A percentile compares a stretch with the other conserved stretches of the same genome.
Conservation (phyloP, 805 yeast genomes). For the Jamesozyma rosinii region DNA sequence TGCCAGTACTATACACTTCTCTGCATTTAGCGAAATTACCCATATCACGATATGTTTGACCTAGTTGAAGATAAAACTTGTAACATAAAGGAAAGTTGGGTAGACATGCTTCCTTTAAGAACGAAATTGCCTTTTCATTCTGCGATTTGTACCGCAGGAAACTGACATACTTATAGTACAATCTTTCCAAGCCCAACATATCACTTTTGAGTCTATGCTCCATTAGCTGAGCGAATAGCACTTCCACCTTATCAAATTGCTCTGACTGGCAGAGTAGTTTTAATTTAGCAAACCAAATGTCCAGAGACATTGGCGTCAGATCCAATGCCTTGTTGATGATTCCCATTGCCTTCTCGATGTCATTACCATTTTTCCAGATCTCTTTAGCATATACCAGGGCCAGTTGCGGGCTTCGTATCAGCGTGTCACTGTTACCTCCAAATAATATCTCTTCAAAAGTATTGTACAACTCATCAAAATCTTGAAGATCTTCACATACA, state of each 20-base stretch:
- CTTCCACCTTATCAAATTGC: conserved; percentile 31
- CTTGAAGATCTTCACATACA: conserved; percentile 28
- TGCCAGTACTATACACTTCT: conserved; percentile 41
- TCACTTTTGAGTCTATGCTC: conserved; percentile 34
- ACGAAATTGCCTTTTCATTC: conserved; percentile 31
- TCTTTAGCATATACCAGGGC: conserved; percentile 69
- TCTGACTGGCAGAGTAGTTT: conserved; percentile 47
- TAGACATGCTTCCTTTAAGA: conserved; percentile 40
- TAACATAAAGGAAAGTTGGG: conserved; percentile 38
- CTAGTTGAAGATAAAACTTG: conserved; percentile 53
- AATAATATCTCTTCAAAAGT: conserved; percentile 48
- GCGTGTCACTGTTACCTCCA: conserved; percentile 14
- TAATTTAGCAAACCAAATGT: conserved; percentile 63
- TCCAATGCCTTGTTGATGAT: conserved; percentile 44
- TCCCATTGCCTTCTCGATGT: conserved; percentile 42
- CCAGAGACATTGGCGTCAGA: conserved; percentile 38
- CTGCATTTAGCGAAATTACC: conserved; percentile 35
- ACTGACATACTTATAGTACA: conserved; percentile 55
- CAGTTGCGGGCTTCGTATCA: conserved; percentile 44
- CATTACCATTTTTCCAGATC: conserved; percentile 42
- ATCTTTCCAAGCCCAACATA: conserved; percentile 29
- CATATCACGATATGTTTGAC: conserved; percentile 40
- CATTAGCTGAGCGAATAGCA: conserved; percentile 17
- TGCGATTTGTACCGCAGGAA: conserved; percentile 37
- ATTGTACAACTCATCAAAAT: conserved; percentile 29